Evolutionary conservation across 495 filamentous ascomycete genomes (phyloP).

Genomic region (Choiromyces venosus): DNA sequence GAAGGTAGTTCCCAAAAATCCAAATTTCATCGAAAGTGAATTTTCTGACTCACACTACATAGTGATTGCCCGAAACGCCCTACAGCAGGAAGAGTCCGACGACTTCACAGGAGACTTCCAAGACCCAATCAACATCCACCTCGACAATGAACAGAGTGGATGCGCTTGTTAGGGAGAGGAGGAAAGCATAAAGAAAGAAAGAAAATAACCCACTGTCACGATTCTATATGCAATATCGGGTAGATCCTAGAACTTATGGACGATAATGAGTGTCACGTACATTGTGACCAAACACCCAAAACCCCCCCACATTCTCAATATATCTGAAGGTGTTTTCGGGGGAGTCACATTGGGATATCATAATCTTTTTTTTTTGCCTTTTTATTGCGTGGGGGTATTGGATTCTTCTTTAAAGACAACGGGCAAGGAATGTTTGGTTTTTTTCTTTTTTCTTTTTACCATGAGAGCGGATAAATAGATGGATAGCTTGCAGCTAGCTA

Average conservation of each 20-base stretch:
- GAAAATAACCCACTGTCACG: background rate
- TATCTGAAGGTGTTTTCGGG: background rate
- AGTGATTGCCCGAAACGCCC: slow-evolving; percentile 96
- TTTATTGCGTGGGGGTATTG: slow-evolving; percentile 7
- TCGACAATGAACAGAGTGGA: slow-evolving; percentile 82
- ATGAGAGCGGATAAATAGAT: background rate
- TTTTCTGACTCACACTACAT: slow-evolving; percentile 12
- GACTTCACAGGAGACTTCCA: slow-evolving; percentile 89
- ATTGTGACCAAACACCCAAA: background rate
- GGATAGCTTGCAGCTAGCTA: background rate
- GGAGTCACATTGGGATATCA: background rate
- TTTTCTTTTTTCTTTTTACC: slow-evolving; percentile 5
- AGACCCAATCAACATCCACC: slow-evolving; percentile 94
- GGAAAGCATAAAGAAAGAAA: slow-evolving; percentile 10
- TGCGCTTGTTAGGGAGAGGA: slow-evolving; percentile 67
- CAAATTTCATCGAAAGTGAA: background rate
- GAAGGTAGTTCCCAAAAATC: slow-evolving; percentile 58
- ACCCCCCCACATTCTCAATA: background rate
- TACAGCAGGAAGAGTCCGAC: slow-evolving; percentile 93
- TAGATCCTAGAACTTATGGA: background rate
- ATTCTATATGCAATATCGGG: slow-evolving; percentile 1
- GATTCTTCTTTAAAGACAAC: background rate
- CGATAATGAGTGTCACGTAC: background rate
- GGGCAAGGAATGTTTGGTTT: background rate
- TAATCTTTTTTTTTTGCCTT: slow-evolving; percentile 1